Conservation (phyloP, 202 grass and related monocot species). For the Tripidium arundinaceum region DNA sequence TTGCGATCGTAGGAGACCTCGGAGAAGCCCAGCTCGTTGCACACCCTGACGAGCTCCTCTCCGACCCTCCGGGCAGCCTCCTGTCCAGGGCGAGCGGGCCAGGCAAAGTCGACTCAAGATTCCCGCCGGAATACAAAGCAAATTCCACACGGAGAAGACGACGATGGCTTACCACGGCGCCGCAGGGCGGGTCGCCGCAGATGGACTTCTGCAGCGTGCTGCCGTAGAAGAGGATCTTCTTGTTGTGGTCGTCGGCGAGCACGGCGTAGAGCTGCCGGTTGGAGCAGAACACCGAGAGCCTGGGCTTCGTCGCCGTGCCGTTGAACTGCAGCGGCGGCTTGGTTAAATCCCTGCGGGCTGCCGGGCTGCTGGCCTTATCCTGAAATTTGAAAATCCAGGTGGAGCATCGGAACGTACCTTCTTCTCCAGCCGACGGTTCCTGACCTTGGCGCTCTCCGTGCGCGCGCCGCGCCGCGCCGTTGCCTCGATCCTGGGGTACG, state of each 20-base stretch:
- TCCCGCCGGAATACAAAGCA: not conserved
- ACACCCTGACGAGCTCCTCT: constrained; percentile 66
- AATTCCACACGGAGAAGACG: not conserved
- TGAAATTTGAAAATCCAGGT: no score
- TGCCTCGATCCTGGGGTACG: constrained; percentile 51
- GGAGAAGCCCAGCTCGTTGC: constrained; percentile 54
- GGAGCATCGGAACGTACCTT: constrained; percentile 42
- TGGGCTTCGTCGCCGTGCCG: constrained; percentile 68
- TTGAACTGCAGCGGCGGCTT: constrained; percentile 47
- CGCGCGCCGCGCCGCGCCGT: constrained; percentile 46
- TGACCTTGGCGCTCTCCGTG: constrained; percentile 78
- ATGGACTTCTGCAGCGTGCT: constrained; percentile 80
- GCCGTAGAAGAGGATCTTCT: constrained; percentile 75
- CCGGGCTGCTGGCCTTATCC: not conserved
- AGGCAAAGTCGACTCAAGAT: not conserved
- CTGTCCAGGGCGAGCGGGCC: constrained; percentile 18
- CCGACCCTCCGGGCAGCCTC: constrained; percentile 73
- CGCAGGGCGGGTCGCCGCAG: constrained; percentile 47
- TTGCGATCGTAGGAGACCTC: constrained; percentile 89
- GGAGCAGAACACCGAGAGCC: constrained; percentile 89
- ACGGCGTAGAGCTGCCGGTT: constrained; percentile 77
- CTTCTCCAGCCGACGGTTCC: constrained; percentile 59
- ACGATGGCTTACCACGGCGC: constrained; percentile 32
- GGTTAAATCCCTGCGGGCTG: not conserved
- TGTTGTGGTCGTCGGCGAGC: constrained; percentile 85